Evolutionary conservation across 169 alveolate genomes (phyloP).

Genomic region (Perkinsus chesapeaki): DNA sequence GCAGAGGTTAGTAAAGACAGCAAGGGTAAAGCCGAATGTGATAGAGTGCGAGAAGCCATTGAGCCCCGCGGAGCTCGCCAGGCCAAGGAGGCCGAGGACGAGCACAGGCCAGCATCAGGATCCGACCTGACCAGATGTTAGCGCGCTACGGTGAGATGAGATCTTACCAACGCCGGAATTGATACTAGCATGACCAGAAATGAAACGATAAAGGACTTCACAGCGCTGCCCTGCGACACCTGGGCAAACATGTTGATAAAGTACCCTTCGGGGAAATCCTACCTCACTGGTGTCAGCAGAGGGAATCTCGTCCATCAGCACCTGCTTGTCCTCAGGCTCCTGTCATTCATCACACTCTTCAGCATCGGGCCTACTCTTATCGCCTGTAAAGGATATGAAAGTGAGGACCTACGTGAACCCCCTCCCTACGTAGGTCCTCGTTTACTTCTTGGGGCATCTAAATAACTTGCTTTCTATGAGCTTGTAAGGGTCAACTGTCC

Average conservation of each 20-base stretch:
- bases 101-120: background rate
- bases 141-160: background rate
- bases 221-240: background rate
- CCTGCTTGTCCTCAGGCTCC: background rate
- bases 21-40: background rate
- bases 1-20: background rate
- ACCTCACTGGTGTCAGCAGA: background rate
- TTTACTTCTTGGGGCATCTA: too few relatives aligned
- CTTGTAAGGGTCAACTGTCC: too few relatives aligned
- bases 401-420: too few relatives aligned
- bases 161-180: background rate
- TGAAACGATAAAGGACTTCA: background rate
- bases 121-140: background rate
- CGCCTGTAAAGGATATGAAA: background rate
- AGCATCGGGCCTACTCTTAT: background rate
- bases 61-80: background rate
- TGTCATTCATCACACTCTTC: background rate
- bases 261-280: background rate
- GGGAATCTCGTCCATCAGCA: background rate
- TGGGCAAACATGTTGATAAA: background rate
- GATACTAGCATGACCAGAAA: background rate
- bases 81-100: background rate
- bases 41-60: background rate
- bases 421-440: too few relatives aligned
- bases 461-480: too few relatives aligned